These are phyloP conservation scores for Pleurostoma richardsiae DNA, from an alignment of 2,329 filamentous ascomycete genomes.

Conservation along the genomic window DNA sequence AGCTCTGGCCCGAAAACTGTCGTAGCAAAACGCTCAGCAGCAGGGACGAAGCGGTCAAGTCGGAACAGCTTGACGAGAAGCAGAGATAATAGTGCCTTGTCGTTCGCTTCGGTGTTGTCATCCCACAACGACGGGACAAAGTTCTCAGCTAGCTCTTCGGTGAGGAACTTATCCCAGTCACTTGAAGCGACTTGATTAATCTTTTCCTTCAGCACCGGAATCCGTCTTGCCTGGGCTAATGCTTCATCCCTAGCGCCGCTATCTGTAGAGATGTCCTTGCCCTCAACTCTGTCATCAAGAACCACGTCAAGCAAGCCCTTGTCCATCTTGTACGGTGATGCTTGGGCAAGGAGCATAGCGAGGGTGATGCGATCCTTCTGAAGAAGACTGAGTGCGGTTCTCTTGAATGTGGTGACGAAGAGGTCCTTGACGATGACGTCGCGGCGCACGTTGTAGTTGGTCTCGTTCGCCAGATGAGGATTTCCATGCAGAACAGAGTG, in stretches of 20 bases:
- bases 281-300: conserved; percentile 71
- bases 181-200: conserved; percentile 56
- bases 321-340: conserved; percentile 94
- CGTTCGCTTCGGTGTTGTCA: conserved; percentile 56
- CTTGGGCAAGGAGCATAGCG: conserved; percentile 91
- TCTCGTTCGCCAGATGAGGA: conserved; percentile 63
- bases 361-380: conserved; percentile 94
- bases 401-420: conserved; percentile 86
- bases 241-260: conserved; percentile 60
- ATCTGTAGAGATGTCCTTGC: conserved; percentile 72
- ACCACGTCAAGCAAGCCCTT: conserved; percentile 82
- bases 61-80: conserved; percentile 92
- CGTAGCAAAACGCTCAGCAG: conserved; percentile 84
- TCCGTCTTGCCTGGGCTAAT: conserved; percentile 61
- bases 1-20: conserved; percentile 80
- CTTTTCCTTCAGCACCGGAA: conserved; percentile 68
- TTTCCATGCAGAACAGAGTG: conserved; percentile 82
- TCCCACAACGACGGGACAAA: conserved; percentile 75
- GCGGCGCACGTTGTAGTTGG: conserved; percentile 72
- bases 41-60: conserved; percentile 89
- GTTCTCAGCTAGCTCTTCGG: conserved; percentile 81
- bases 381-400: conserved; percentile 86
- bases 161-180: conserved; percentile 78
- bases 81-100: conserved; percentile 77
- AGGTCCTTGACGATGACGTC: conserved; percentile 89